Conservation (phyloP, 495 filamentous ascomycete species). For the Penicillium bialowiezense region DNA sequence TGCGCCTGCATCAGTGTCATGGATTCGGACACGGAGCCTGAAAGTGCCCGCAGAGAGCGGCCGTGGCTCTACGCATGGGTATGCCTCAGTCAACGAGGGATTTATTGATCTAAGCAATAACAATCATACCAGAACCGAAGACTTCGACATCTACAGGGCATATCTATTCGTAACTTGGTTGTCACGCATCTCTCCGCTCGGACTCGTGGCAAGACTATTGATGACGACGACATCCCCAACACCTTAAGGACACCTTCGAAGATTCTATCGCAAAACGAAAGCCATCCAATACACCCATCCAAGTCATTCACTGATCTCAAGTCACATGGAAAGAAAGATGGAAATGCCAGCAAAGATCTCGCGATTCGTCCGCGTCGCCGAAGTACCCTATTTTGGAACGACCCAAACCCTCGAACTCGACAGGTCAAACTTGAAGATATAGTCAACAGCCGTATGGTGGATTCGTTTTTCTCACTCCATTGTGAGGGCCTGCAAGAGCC, state of each 20-base stretch:
- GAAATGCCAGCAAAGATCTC: slow-evolving; percentile 18
- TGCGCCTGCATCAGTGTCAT: slow-evolving; percentile 9
- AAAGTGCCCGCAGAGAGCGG: slow-evolving; percentile 20
- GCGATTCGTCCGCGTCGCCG: slow-evolving; percentile 51
- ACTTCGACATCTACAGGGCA: slow-evolving; percentile 81
- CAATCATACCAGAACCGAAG: slow-evolving; percentile 67
- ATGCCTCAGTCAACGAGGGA: slow-evolving; percentile 5
- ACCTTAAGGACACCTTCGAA: slow-evolving; percentile 69
- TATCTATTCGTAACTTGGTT: slow-evolving; percentile 83
- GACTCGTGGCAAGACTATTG: slow-evolving; percentile 69
- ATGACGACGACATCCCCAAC: slow-evolving; percentile 75
- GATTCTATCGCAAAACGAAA: slow-evolving; percentile 58
- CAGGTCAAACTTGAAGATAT: slow-evolving; percentile 78
- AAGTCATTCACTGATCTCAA: slow-evolving; percentile 70
- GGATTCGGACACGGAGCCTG: slow-evolving; percentile 19
- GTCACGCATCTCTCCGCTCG: slow-evolving; percentile 49
- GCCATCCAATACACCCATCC: slow-evolving; percentile 59
- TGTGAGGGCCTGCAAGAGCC: slow-evolving; percentile 62
- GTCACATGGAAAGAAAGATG: slow-evolving; percentile 27
- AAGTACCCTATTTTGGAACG: slow-evolving; percentile 67
- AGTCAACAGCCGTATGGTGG: slow-evolving; percentile 68
- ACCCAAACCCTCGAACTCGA: slow-evolving; percentile 60
- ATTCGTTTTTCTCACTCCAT: slow-evolving; percentile 88
- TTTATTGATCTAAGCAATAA: slow-evolving; percentile 8
- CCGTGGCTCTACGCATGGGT: slow-evolving; percentile 25